Base-by-base conservation (phyloP, 805 yeast species). In the Ogataea thermomethanolica region DNA sequence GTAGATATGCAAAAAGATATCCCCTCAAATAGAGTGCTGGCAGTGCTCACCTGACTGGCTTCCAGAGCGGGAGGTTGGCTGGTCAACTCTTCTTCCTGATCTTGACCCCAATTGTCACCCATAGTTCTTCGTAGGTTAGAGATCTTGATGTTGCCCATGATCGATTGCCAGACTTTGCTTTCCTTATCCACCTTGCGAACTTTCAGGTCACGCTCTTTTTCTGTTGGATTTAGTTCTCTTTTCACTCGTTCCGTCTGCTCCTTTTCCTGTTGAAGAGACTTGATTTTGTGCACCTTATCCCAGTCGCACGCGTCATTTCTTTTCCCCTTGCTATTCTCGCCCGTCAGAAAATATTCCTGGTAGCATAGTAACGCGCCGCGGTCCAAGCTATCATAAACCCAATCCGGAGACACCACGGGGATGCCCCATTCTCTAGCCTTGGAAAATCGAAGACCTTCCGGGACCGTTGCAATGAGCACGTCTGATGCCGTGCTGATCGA, bases 401-500 rank as follows among this genome's bases (percentile, higher is more conserved):
- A 76, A 20, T 70, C 61, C 0, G 81, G 79, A 45, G 73, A 72
- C n/a, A 76, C 72, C 10, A 71, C 71, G 1, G 78, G 74, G n/a
- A 72, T 65, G 5, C 62, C 62, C 81, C 81, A 76, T 51, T 74
- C 73, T 8, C 65, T 37, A 2, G 80, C 80, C 48, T 73, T 76
- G 6, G 58, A 59, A 51, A 70, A 80, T 37, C 85, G 54, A 39
- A 66, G 70, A 0, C 87, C 87, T 12, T 62, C 59, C n/a, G 61
- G 63, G 24, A 67, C 72, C 27, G 76, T 71, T 11, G 79, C 70
- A 3, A 81, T 65, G 13, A 81, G 58, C 29, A 74, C 67, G 14
- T 66, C 54, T 25, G 69, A 66, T 8, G 63, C 58, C 12, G 61
- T 61, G 2, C 78, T 70, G 36, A 81, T 59, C 1, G 81, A 69